These are phyloP conservation scores for Mycena metata DNA, from an alignment of 768 basidiomycete species.

Conservation along the genomic window DNA sequence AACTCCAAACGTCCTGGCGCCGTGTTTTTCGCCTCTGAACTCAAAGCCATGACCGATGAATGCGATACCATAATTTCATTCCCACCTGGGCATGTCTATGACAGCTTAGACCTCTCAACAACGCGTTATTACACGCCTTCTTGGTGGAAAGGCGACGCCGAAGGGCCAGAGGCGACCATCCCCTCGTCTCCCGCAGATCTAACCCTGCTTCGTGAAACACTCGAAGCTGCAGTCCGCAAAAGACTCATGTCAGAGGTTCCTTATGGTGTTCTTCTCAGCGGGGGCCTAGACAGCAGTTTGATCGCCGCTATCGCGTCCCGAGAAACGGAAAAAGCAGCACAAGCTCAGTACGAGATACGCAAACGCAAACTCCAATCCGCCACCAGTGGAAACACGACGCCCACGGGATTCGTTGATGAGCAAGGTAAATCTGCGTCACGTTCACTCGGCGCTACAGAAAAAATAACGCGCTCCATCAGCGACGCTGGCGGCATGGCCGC, in stretches of 20 bases:
- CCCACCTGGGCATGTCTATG: slow-evolving; percentile 97
- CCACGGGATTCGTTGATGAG: slow-evolving; percentile 63
- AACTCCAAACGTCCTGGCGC: slow-evolving; percentile 84
- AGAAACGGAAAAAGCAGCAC: slow-evolving; percentile 93
- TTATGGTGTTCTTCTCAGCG: slow-evolving; percentile 95
- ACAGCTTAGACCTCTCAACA: slow-evolving; percentile 83
- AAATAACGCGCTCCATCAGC: slow-evolving; percentile 52
- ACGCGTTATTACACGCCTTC: slow-evolving; percentile 88
- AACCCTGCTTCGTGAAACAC: slow-evolving; percentile 77
- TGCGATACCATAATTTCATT: slow-evolving; percentile 96
- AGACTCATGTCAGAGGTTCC: slow-evolving; percentile 98
- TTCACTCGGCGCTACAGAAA: slow-evolving; percentile 23
- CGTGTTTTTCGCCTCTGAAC: slow-evolving; percentile 95
- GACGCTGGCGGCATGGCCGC: slow-evolving; percentile 91
- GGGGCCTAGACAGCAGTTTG: slow-evolving; percentile 95
- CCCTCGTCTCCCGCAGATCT: slow-evolving; percentile 76
- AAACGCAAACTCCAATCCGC: slow-evolving; percentile 69
- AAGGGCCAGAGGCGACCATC: slow-evolving; percentile 64
- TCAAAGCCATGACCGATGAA: slow-evolving; percentile 91
- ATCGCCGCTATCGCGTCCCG: slow-evolving; percentile 95
- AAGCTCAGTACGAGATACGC: slow-evolving; percentile 80
- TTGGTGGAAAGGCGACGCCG: slow-evolving; percentile 91
- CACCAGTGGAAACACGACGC: slow-evolving; percentile 70
- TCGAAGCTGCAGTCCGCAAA: slow-evolving; percentile 95
- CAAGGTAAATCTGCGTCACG: slow-evolving; percentile 57